phyloP scores from a whole-genome alignment of 305 asterid genomes.

The Caryopteris hybrid region DNA sequence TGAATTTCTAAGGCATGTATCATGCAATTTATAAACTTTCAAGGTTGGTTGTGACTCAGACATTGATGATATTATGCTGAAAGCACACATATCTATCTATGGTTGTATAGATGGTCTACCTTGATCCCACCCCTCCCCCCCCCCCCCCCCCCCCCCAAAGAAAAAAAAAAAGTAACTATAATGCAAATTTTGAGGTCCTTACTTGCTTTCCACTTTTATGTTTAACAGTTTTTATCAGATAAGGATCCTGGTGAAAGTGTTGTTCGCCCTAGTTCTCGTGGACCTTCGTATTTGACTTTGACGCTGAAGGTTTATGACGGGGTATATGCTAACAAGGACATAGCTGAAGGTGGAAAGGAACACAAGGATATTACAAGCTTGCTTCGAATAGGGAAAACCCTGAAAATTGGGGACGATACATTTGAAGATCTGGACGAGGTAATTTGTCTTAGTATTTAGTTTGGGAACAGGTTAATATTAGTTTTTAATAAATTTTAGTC shows the following conservation, averaged over 20 bases:
- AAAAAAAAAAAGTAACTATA: no score
- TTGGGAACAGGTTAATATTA: neutral
- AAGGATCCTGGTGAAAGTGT: constrained; percentile 95
- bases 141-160: neutral
- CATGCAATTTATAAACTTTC: neutral
- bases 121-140: no score
- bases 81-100: neutral
- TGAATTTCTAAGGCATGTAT: neutral
- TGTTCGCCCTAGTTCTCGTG: constrained; percentile 91
- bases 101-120: no score
- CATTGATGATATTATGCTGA: neutral
- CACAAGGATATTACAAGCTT: constrained; percentile 90
- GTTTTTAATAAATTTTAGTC: neutral
- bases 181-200: neutral
- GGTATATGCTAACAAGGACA: constrained; percentile 91
- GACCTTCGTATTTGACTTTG: constrained; percentile 80
- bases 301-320: constrained; percentile 80
- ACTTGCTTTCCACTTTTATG: neutral
- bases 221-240: constrained; percentile 61
- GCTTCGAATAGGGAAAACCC: constrained; percentile 86
- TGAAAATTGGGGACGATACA: constrained; percentile 92
- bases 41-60: neutral
- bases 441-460: constrained; percentile 14
- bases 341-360: constrained; percentile 91
- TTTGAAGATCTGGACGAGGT: constrained; percentile 99